Evolutionary conservation across 1,284 basidiomycete genomes (phyloP).

Genomic region (Cryptococcus hybrid): DNA sequence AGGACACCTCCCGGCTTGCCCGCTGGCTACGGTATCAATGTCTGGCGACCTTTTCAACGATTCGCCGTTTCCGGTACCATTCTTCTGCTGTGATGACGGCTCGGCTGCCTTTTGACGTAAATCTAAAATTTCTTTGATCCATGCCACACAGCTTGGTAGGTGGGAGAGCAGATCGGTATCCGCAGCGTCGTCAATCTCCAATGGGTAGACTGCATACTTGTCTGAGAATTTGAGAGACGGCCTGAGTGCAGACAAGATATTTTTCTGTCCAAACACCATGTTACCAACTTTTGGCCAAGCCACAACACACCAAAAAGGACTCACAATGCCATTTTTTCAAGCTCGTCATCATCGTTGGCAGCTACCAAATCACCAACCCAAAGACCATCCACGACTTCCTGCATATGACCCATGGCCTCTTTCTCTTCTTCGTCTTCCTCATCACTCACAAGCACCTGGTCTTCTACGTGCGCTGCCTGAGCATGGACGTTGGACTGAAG

Average conservation of each 20-base stretch:
- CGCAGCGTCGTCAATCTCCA: conserved; percentile 49
- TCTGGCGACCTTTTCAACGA: no score
- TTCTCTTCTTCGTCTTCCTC: conserved; percentile 16
- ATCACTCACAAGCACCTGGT: conserved; percentile 15
- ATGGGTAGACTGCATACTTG: conserved; percentile 33
- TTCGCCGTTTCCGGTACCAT: no score
- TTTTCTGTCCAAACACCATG: conserved; percentile 23
- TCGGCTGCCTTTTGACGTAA: conserved; percentile 4
- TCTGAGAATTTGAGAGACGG: conserved; percentile 33
- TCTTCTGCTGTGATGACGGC: no score
- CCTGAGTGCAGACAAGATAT: conserved; percentile 44
- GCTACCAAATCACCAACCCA: conserved; percentile 51
- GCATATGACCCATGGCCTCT: conserved; percentile 37
- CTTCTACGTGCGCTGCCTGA: conserved; percentile 10
- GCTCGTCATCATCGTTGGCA: conserved; percentile 42
- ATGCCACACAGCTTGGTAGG: conserved; percentile 70
- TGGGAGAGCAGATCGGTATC: conserved; percentile 68
- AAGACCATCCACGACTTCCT: conserved; percentile 44
- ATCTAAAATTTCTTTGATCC: conserved; percentile 69
- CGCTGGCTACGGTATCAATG: background rate
- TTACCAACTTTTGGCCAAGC: background rate
- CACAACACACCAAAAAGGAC: conserved; percentile 16
- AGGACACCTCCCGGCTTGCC: conserved; percentile 70
- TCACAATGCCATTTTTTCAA: conserved; percentile 42
- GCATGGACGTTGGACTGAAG: conserved; percentile 5